Evolutionary conservation across 2,329 filamentous ascomycete genomes (phyloP), one percentile per base, ranked within the genome.

Genomic region (Lojkania enalia): DNA sequence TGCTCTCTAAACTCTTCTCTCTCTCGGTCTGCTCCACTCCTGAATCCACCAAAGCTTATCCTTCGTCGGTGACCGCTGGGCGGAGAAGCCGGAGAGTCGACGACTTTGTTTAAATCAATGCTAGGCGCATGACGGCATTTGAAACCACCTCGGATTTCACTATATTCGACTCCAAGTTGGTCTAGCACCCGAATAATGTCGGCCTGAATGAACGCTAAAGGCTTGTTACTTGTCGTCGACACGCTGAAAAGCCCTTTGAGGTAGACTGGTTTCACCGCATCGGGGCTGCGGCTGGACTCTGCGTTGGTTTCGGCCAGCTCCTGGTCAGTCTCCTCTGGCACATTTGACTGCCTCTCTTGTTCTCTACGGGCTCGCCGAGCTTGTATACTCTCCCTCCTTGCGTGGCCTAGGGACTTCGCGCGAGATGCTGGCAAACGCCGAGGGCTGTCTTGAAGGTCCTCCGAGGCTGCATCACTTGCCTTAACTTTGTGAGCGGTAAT

Each of bases 181-280:
- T 85, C 86, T 40, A 99, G 74, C 2, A 97, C 94, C 38, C 92
- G 82, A 63, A 95, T 95, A 57, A 99, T 88, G 64, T 99, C 94
- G 5, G 84, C 77, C 29, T 92, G 84, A 51, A 99, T 99, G 47
- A 90, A 84, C 1, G 84, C 77, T 9, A 97, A 82, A 1, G 92
- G 89, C 65, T 95, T 95, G 63, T 86, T 94, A 46, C 90, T 96
- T 5, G 94, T 99, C 0, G 94, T 99, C 3, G 90, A 95, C 42
- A 97, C 94, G 61, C 92, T 97, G 74, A 99, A 97, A 14, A 99
- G 78, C 3, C 94, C 94, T 71, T 97, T 99, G 45, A 99, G 81
- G 68, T 87, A 97, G 2, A 97, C 94, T 0, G 94, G 94, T 68
- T 96, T 96, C 41, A 92, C 85, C 49, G 92, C 82, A 55, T 95